A percentile compares a stretch with the other conserved stretches of the same genome.
Evolutionary conservation across 2,329 filamentous ascomycete species (phyloP).

Genomic region (Metarhizium anisopliae): DNA sequence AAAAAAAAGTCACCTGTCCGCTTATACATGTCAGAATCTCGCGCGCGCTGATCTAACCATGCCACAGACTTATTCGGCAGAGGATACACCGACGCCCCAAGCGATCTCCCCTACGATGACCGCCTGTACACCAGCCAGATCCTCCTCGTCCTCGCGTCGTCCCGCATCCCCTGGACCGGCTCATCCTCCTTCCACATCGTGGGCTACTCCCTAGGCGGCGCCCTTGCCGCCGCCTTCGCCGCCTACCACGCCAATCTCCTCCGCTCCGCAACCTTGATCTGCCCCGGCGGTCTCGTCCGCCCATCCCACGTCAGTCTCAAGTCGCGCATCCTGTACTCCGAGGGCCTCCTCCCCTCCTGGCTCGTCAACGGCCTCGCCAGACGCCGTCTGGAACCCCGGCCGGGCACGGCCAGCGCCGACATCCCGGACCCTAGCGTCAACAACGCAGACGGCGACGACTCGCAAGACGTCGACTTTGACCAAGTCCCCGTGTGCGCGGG

Average conservation of each 20-base stretch:
- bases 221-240: conserved; percentile 61
- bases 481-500: conserved; percentile 41
- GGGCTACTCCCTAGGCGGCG: conserved; percentile 75
- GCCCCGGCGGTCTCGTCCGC: conserved; percentile 61
- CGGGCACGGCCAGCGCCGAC: conserved; percentile 20
- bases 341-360: conserved; percentile 48
- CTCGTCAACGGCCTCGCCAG: conserved; percentile 45
- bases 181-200: conserved; percentile 57
- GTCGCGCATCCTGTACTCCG: conserved; percentile 54
- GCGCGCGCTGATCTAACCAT: no score
- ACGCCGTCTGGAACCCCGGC: conserved; percentile 36
- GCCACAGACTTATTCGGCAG: conserved; percentile 60
- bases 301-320: conserved; percentile 49
- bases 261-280: conserved; percentile 54
- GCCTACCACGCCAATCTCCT: conserved; percentile 58
- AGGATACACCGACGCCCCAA: conserved; percentile 66
- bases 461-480: conserved; percentile 30
- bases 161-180: conserved; percentile 45
- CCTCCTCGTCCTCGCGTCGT: conserved; percentile 56
- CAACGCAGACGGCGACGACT: conserved; percentile 25
- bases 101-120: conserved; percentile 49
- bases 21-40: no score
- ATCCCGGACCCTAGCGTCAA: conserved; percentile 23
- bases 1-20: no score
- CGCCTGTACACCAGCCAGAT: conserved; percentile 59